Evolutionary conservation across 2,329 filamentous ascomycete genomes (phyloP).

Genomic region (Monilinia fructigena): DNA sequence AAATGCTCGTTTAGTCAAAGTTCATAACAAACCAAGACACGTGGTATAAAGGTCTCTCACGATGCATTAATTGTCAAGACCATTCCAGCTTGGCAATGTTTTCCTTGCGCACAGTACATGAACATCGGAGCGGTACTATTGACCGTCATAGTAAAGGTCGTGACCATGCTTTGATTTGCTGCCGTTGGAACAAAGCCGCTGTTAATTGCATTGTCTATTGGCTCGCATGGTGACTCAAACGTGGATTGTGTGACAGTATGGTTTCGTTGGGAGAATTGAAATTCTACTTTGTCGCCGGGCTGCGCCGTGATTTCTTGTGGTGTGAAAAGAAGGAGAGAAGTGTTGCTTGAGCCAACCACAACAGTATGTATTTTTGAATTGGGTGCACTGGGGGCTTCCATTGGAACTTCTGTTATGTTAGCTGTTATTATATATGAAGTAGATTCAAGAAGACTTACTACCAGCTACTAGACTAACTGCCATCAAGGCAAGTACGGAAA

Average conservation of each 20-base stretch:
- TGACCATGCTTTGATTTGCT: constrained; percentile 49
- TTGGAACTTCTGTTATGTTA: background rate
- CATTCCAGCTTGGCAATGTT: constrained; percentile 63
- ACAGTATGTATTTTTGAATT: constrained; percentile 55
- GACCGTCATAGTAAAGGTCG: constrained; percentile 64
- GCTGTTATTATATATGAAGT: background rate
- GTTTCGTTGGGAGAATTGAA: constrained; percentile 66
- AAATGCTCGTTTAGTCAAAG: background rate
- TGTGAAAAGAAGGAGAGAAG: constrained; percentile 54
- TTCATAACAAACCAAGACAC: background rate
- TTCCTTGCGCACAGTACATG: constrained; percentile 73
- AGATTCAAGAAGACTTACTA: background rate
- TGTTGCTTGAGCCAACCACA: constrained; percentile 53
- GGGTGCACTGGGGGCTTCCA: background rate
- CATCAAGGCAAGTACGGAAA: constrained; percentile 8
- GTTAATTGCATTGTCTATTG: constrained; percentile 50
- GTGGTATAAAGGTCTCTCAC: background rate
- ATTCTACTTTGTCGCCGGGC: constrained; percentile 63
- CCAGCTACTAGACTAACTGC: constrained; percentile 1
- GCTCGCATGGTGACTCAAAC: constrained; percentile 68
- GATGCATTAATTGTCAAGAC: constrained; percentile 45
- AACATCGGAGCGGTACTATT: constrained; percentile 70
- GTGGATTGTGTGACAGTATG: constrained; percentile 78
- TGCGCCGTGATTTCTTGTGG: constrained; percentile 64
- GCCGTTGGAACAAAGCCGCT: constrained; percentile 66